A percentile compares a stretch with the other conserved stretches of the same genome.
These are phyloP conservation scores for Fusarium irregulare DNA, from an alignment of 2,329 filamentous ascomycete genomes.

Conservation along the genomic window DNA sequence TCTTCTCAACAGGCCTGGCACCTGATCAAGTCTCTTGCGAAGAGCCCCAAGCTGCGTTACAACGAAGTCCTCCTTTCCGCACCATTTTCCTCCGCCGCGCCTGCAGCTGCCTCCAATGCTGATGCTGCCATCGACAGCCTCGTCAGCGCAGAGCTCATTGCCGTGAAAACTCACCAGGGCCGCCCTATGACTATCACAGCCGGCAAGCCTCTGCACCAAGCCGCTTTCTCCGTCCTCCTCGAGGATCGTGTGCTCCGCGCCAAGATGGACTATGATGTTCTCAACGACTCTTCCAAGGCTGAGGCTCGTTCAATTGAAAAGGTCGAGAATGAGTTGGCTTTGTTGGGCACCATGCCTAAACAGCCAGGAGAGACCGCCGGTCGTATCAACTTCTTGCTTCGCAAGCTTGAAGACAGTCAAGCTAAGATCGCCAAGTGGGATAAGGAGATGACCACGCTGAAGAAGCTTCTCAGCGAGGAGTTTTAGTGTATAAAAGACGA, in stretches of 20 bases:
- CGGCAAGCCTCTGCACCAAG: slow-evolving; percentile 86
- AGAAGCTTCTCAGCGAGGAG: slow-evolving; percentile 67
- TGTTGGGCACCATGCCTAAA: slow-evolving; percentile 76
- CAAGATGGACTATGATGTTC: slow-evolving; percentile 76
- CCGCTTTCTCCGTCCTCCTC: slow-evolving; percentile 80
- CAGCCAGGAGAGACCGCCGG: slow-evolving; percentile 75
- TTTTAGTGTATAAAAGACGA: slow-evolving; percentile 51
- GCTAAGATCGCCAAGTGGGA: slow-evolving; percentile 79
- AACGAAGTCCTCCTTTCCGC: slow-evolving; percentile 85
- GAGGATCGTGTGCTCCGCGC: slow-evolving; percentile 78
- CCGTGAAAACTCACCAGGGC: slow-evolving; percentile 77
- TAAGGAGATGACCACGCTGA: slow-evolving; percentile 74
- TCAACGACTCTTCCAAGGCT: slow-evolving; percentile 75
- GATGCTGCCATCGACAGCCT: slow-evolving; percentile 83
- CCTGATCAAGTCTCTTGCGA: slow-evolving; percentile 81
- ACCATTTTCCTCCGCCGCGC: slow-evolving; percentile 68
- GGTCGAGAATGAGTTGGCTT: slow-evolving; percentile 78
- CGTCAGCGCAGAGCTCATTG: slow-evolving; percentile 87
- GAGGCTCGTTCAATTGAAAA: slow-evolving; percentile 82
- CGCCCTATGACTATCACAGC: slow-evolving; percentile 81
- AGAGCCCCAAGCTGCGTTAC: slow-evolving; percentile 78
- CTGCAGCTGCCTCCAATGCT: slow-evolving; percentile 63
- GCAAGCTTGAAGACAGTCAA: slow-evolving; percentile 80
- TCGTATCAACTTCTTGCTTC: slow-evolving; percentile 77
- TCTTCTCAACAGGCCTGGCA: slow-evolving; percentile 90